Base-by-base conservation (phyloP, 2,329 filamentous ascomycete species). In the Nothopassalora personata region DNA sequence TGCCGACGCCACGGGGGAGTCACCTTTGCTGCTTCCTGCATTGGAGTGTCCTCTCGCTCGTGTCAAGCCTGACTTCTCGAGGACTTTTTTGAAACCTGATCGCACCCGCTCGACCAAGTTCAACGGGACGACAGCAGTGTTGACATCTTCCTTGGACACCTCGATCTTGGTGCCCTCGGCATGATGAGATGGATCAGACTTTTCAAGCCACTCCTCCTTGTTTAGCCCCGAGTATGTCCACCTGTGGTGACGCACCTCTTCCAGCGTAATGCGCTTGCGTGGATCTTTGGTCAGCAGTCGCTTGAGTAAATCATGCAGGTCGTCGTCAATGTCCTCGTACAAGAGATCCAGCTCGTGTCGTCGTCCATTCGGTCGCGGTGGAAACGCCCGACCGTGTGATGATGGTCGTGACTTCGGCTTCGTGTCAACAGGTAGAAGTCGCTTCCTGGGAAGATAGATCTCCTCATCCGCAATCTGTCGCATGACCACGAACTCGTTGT, bases 401-500 rank as follows among this genome's bases (percentile, higher is more conserved):
- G 68, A 76, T 5, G 76, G 75, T 28, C 77, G 70, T 33, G 79
- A 79, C 15, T 72, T 75, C 1, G 79, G 71, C 51, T 74, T 68
- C 70, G 75, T 64, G 69, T 81, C 80, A 8, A 86, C 82, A 1
- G 93, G 90, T 67, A 87, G 86, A n/a, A 99, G 80, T 43, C 94
- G 88, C 66, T 86, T 86, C 31, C 82, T 83, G 1, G 94, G 91
- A 56, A 97, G 91, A 74, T 93, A 93, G 5, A 94, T 87, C n/a
- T 96, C 90, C 63, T 94, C 89, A 54, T 90, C 94, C 15, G 91
- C 92, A 66, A 99, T 97, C 64, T 89, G 89, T 64, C 86, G 85
- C 78, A 97, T 97, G 78, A 99, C 88, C 61, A 90, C 89, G 72
- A 89, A 97, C 68, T 96, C 91, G 67, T 95, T 92, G 70, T 94